phyloP scores from a whole-genome alignment of 2,329 filamentous ascomycete species.

The Ceratocystis eucalypticola region DNA sequence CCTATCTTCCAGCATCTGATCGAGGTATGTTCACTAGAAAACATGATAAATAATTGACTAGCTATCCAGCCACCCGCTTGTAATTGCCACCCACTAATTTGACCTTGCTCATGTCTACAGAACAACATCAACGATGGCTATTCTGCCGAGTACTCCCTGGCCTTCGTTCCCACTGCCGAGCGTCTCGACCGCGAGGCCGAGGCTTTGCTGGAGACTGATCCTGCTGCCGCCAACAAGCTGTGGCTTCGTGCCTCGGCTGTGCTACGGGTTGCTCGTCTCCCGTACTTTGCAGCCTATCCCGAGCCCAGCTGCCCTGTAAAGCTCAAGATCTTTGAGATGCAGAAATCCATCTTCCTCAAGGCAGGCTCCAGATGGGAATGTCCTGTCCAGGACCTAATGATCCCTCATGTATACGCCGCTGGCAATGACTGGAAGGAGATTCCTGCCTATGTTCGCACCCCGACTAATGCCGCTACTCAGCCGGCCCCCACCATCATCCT shows the following conservation, averaged over 20 bases:
- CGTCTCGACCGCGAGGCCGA: slow-evolving; percentile 41
- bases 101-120: slow-evolving; percentile 22
- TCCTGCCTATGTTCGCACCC: slow-evolving; percentile 52
- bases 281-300: slow-evolving; percentile 36
- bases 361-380: slow-evolving; percentile 39
- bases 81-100: neutral
- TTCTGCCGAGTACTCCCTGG: slow-evolving; percentile 49
- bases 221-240: slow-evolving; percentile 42
- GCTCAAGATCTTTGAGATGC: slow-evolving; percentile 48
- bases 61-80: neutral
- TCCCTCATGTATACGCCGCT: slow-evolving; percentile 43
- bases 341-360: slow-evolving; percentile 50
- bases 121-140: slow-evolving; percentile 51
- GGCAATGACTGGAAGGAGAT: slow-evolving; percentile 41
- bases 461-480: slow-evolving; percentile 29
- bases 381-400: slow-evolving; percentile 47
- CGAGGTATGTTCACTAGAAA: slow-evolving; percentile 28
- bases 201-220: slow-evolving; percentile 35
- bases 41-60: no score
- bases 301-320: slow-evolving; percentile 34
- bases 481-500: slow-evolving; percentile 38
- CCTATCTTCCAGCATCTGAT: slow-evolving; percentile 54
- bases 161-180: slow-evolving; percentile 49
- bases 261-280: slow-evolving; percentile 62
- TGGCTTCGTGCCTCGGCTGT: slow-evolving; percentile 59